Conservation (phyloP, 768 basidiomycete species). For the Lactarius hengduanensis region DNA sequence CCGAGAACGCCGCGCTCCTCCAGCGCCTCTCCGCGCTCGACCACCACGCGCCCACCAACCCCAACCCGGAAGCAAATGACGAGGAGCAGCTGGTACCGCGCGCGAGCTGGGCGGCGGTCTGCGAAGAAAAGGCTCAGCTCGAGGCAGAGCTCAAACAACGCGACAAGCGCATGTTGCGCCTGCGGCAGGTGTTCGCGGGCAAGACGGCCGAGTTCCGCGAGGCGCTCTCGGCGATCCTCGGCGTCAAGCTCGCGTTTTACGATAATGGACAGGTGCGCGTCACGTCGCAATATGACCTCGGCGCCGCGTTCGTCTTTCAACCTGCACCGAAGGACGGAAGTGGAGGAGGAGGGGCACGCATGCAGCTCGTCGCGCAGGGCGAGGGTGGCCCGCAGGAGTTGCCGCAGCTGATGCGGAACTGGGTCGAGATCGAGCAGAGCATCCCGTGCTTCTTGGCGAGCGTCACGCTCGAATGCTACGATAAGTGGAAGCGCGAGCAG, state of each 20-base stretch:
- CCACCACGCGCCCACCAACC: conserved; percentile 25
- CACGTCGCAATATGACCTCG: conserved; percentile 86
- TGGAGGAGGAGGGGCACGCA: conserved; percentile 40
- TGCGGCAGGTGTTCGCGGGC: conserved; percentile 83
- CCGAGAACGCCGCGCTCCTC: conserved; percentile 83
- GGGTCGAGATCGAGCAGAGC: conserved; percentile 84
- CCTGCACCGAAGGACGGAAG: conserved; percentile 42
- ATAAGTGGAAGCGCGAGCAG: conserved; percentile 55
- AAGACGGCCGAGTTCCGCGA: conserved; percentile 92
- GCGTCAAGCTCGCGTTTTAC: conserved; percentile 89
- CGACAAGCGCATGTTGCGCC: conserved; percentile 73
- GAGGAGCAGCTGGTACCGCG: conserved; percentile 57
- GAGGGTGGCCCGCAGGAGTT: conserved; percentile 75
- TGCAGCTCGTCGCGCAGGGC: conserved; percentile 74
- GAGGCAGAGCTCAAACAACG: conserved; percentile 67
- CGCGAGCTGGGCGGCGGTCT: conserved; percentile 73
- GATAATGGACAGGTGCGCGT: conserved; percentile 88
- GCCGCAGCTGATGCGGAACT: conserved; percentile 74
- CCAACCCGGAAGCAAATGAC: conserved; percentile 17
- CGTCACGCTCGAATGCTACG: conserved; percentile 85
- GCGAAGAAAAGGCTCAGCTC: conserved; percentile 67
- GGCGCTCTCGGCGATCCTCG: conserved; percentile 84
- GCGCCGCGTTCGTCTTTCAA: conserved; percentile 85
- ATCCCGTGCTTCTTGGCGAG: conserved; percentile 89
- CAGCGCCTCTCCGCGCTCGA: conserved; percentile 64